A percentile compares a stretch with the other conserved stretches of the same genome.
Conservation (phyloP, 2,329 filamentous ascomycete genomes). For the Diaporthe australafricana region DNA sequence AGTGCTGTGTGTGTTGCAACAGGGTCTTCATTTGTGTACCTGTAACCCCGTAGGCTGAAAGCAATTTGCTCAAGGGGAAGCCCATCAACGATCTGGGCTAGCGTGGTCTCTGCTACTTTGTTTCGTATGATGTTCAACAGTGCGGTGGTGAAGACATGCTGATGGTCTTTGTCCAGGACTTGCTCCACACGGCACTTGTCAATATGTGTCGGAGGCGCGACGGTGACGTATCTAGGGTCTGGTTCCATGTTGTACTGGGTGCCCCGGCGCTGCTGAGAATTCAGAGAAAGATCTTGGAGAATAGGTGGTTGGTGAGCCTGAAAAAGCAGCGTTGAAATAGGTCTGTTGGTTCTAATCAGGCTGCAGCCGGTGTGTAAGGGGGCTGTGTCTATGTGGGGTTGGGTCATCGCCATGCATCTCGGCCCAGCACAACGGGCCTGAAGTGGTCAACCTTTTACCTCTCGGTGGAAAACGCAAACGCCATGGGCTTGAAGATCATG, state of each 20-base stretch:
- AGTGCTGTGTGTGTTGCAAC: neutral
- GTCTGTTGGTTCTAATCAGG: neutral
- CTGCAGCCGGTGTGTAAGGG: neutral
- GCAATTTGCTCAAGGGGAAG: constrained; percentile 14
- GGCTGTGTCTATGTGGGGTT: no score
- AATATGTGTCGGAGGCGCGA: neutral
- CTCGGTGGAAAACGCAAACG: no score
- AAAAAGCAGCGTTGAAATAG: neutral
- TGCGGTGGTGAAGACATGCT: neutral
- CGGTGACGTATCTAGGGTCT: neutral
- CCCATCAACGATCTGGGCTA: constrained; percentile 26
- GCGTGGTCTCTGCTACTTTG: neutral
- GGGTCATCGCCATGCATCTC: no score
- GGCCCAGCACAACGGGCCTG: no score
- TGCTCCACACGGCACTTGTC: neutral
- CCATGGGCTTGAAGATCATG: neutral
- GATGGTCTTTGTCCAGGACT: neutral
- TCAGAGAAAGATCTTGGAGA: neutral
- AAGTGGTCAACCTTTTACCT: no score
- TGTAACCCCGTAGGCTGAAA: neutral
- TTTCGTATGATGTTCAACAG: constrained; percentile 11
- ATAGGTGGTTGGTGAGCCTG: neutral
- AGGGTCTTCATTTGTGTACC: neutral
- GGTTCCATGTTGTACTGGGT: neutral
- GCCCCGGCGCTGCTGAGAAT: neutral